Evolutionary conservation across 495 filamentous ascomycete species (phyloP).

Genomic region (Podospora bellae-mahoneyi): DNA sequence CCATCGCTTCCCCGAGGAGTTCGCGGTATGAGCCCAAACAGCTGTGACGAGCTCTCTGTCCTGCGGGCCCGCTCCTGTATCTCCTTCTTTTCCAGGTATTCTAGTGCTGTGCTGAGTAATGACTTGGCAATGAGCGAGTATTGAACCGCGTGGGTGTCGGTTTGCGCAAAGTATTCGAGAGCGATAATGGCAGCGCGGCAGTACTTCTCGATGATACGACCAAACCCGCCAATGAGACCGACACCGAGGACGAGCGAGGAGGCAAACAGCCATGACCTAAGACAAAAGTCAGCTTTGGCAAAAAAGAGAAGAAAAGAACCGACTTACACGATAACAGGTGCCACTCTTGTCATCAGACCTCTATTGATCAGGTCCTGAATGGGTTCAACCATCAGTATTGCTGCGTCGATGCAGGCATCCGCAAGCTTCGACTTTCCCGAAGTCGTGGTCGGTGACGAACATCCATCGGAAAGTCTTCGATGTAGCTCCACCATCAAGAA

Average conservation of each 20-base stretch:
- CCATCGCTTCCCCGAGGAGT: slow-evolving; percentile 1
- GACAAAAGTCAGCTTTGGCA: not conserved
- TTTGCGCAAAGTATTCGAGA: slow-evolving; percentile 42
- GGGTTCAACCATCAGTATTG: slow-evolving; percentile 43
- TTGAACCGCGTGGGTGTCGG: slow-evolving; percentile 43
- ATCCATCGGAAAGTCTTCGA: slow-evolving; percentile 35
- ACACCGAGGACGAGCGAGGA: slow-evolving; percentile 46
- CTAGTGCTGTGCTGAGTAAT: slow-evolving; percentile 37
- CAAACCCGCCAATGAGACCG: slow-evolving; percentile 43
- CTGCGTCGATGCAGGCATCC: slow-evolving; percentile 48
- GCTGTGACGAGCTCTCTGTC: slow-evolving; percentile 42
- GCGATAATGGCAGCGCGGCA: slow-evolving; percentile 38
- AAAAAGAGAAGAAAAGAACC: not conserved
- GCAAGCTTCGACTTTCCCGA: slow-evolving; percentile 40
- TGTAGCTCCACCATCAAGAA: slow-evolving; percentile 49
- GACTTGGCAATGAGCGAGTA: slow-evolving; percentile 48
- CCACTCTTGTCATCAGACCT: slow-evolving; percentile 33
- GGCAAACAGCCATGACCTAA: slow-evolving; percentile 47
- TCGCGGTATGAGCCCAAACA: slow-evolving; percentile 42
- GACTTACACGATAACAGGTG: slow-evolving; percentile 44
- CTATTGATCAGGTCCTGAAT: slow-evolving; percentile 35
- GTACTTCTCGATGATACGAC: slow-evolving; percentile 45
- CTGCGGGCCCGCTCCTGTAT: slow-evolving; percentile 37
- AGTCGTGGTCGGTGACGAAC: slow-evolving; percentile 5
- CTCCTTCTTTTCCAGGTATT: slow-evolving; percentile 40